Base-by-base conservation (phyloP, 139 green algal genomes). In the Nannochloris sp. region DNA sequence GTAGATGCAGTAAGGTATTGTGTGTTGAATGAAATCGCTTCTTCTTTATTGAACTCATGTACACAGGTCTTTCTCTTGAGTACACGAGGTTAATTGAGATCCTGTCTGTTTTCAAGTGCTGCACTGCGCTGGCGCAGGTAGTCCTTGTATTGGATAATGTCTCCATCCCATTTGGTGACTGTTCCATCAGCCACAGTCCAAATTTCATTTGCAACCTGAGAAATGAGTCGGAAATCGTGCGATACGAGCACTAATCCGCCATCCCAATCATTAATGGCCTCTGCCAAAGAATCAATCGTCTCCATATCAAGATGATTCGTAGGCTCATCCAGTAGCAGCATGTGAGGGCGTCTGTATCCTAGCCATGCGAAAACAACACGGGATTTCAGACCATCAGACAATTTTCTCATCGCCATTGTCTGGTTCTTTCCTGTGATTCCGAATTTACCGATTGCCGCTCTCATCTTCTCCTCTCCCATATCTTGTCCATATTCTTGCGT, bases 281-380 rank as follows among this genome's bases (percentile, higher is more conserved):
- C 63, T 2, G 91, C 91, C n/a, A 97, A 75, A 15, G 82, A 88
- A 74, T 97, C 91, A 60, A 97, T 97, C 12, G 86, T 87, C 73
- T 97, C 91, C 56, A 97, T 92, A 74, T 97, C 91, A 64, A 96
- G 69, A 67, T 97, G 90, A 66, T 93, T 93, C 36, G 86, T 93
- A 34, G 85, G 84, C 76, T 91, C 85, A 61, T 91, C 85, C 54
- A 97, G 73, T 55, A 97, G 78, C 73, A 97, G 77, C 83, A 98
- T 85, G 81, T 98, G 86, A 0, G 90, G 90, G 15, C 78, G 90
- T 23, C 74, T 64, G 70, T 82, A 76, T 34, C 83, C 80, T 57
- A 98, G 79, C 87, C 84, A 93, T 5, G 88, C 85, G 77, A 97
- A 97, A 54, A 97, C 86, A 29, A 97, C 70, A 23, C 92, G 79